Base-by-base conservation (phyloP, 306 rosid genomes). In the Rosa persica region DNA sequence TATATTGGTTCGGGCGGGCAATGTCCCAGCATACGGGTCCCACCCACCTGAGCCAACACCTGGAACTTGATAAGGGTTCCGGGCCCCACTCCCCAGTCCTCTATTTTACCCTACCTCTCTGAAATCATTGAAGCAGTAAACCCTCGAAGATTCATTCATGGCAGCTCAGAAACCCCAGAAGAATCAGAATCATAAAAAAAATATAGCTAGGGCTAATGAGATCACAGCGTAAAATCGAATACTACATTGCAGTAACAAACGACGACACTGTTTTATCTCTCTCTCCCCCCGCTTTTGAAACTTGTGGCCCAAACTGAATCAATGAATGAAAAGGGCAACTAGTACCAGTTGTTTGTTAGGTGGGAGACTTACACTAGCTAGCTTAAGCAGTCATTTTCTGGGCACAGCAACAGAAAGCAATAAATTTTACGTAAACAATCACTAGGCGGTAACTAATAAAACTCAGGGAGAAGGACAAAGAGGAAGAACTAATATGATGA, bases 61-160 rank as follows among this genome's bases (percentile, higher is more conserved):
- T 90, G 97, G 97, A 89, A 85, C 91, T 30, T 89, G 96, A 94
- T 94, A 94, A 90, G 97, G 85, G 80, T 89, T 40, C 90, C 8
- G 48, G 70, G 70, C 3, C 48, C 71, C 71, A 17, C 48, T 96
- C 91, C 87, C 72, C 46, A 2, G 71, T 78, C 81, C 86, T 75
- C 80, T 30, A 30, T 30, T 82, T 87, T 79, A 83, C 89, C 61
- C 42, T 40, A 46, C 67, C 80, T 64, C 73, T 47, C n/a, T 17
- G 80, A 83, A 75, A 89, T 88, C 89, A 93, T 93, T 89, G 91
- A 87, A 61, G 88, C 90, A 71, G 96, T 89, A 90, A 88, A 62
- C 84, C 78, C 57, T 75, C 70, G 75, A 76, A 85, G 84, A 78
- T 83, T 82, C 71, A 79, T 83, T 85, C 87, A 88, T 80, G 88